These are phyloP conservation scores for Borovskyia barvae DNA, from an alignment of 208 protist genomes.

Conservation along the genomic window DNA sequence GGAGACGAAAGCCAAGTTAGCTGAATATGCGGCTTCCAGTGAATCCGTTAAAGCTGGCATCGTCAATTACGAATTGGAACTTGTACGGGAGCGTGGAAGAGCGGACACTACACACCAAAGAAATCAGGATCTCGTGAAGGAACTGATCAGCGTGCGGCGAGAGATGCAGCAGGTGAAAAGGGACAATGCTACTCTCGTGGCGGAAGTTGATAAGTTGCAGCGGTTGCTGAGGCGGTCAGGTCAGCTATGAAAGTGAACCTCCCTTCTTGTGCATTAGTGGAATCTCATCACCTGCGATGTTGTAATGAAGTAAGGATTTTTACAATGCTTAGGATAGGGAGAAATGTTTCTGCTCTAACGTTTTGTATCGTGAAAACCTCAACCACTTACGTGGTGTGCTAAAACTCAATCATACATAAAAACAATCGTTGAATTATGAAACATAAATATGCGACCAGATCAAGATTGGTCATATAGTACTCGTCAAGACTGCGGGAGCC, in stretches of 20 bases:
- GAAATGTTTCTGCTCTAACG: too few relatives aligned
- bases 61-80: constrained; percentile 81
- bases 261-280: too few relatives aligned
- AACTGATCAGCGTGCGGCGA: constrained; percentile 51
- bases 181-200: constrained; percentile 49
- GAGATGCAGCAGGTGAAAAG: constrained; percentile 40
- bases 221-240: constrained; percentile 33
- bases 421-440: too few relatives aligned
- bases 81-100: constrained; percentile 54
- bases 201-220: constrained; percentile 56
- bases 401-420: too few relatives aligned
- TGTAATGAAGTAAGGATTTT: too few relatives aligned
- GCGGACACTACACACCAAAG: constrained; percentile 60
- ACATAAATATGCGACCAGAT: too few relatives aligned
- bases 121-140: constrained; percentile 68
- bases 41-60: constrained; percentile 43
- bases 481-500: too few relatives aligned
- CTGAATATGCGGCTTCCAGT: constrained; percentile 29
- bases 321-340: too few relatives aligned
- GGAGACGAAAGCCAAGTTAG: constrained; percentile 21
- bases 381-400: too few relatives aligned
- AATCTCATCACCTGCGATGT: too few relatives aligned
- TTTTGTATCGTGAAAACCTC: too few relatives aligned
- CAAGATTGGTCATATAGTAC: too few relatives aligned
- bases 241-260: constrained; percentile 15